phyloP scores from a whole-genome alignment of 129 eudicot species.

The Chrysanthemum seticuspe region DNA sequence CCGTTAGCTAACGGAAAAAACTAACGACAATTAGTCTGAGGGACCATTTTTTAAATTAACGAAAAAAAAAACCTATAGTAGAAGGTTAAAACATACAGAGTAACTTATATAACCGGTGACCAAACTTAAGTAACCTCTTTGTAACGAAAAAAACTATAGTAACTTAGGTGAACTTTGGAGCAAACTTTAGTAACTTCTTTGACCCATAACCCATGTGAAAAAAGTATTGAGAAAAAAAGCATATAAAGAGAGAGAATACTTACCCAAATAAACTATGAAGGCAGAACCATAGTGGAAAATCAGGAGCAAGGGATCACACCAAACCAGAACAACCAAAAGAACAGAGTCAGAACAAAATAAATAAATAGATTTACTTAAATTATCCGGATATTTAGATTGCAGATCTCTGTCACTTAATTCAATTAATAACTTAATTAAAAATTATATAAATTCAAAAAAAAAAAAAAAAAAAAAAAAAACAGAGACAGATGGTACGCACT shows the following conservation, averaged over 20 bases:
- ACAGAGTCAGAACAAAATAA: constrained; percentile 44
- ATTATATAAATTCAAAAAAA: too few species aligned
- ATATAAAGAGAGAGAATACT: constrained; percentile 28
- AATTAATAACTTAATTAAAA: constrained; percentile 10
- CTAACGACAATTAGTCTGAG: too few species aligned
- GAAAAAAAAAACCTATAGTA: too few species aligned
- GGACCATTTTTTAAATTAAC: too few species aligned
- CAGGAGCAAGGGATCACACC: constrained; percentile 48
- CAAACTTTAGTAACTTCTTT: too few species aligned
- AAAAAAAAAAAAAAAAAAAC: constrained; percentile 23
- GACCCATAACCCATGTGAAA: too few species aligned
- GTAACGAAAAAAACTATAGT: too few species aligned
- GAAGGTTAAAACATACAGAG: too few species aligned
- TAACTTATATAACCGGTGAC: too few species aligned
- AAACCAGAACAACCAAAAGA: constrained; percentile 40
- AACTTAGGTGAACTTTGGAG: too few species aligned
- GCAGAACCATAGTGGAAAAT: constrained; percentile 37
- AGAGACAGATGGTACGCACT: constrained; percentile 40
- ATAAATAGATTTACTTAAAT: constrained; percentile 23
- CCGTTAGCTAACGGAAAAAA: too few species aligned
- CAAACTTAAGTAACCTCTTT: too few species aligned
- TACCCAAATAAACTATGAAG: constrained; percentile 78
- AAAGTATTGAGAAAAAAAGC: constrained; percentile 4
- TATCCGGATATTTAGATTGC: constrained; percentile 32
- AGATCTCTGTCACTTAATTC: constrained; percentile 56